Percentiles rank a stretch among this genome's conserved stretches.
Evolutionary conservation across 352 stramenopile genomes (phyloP).

Genomic region (Globisporangium solare): DNA sequence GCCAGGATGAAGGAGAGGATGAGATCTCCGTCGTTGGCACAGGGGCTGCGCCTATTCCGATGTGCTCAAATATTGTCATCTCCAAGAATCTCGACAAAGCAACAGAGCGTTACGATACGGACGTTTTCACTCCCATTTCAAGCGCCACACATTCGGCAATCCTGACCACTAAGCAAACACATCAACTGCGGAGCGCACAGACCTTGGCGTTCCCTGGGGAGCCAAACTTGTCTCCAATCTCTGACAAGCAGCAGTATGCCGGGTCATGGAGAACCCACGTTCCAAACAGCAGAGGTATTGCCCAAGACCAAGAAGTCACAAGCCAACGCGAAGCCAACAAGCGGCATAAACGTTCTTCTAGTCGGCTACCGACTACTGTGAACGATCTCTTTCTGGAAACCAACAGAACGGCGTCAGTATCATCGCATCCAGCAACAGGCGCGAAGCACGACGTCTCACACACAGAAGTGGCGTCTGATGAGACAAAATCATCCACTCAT

Average conservation of each 20-base stretch:
- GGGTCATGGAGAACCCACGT: not conserved
- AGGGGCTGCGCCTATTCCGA: not conserved
- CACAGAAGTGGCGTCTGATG: not conserved
- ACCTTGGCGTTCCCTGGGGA: not conserved
- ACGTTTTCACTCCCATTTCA: not conserved
- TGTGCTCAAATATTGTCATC: not conserved
- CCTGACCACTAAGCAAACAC: not conserved
- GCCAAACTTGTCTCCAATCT: slow-evolving; percentile 10
- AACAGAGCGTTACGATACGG: not conserved
- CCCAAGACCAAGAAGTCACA: not conserved
- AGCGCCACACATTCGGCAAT: not conserved
- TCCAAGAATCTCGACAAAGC: not conserved
- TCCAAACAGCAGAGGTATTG: not conserved
- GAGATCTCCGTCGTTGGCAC: not conserved
- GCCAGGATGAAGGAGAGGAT: slow-evolving; percentile 1
- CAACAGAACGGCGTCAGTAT: not conserved
- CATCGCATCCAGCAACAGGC: not conserved
- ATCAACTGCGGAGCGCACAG: not conserved
- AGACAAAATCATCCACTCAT: not conserved
- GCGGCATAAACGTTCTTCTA: not conserved
- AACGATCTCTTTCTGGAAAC: slow-evolving; percentile 3
- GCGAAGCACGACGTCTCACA: not conserved
- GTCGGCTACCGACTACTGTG: not conserved
- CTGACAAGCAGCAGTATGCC: slow-evolving; percentile 6
- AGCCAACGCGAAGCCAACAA: slow-evolving; percentile 5